Conservation (phyloP, 192 early-diverging fungal species). For the Spizellomyces punctatus region DNA sequence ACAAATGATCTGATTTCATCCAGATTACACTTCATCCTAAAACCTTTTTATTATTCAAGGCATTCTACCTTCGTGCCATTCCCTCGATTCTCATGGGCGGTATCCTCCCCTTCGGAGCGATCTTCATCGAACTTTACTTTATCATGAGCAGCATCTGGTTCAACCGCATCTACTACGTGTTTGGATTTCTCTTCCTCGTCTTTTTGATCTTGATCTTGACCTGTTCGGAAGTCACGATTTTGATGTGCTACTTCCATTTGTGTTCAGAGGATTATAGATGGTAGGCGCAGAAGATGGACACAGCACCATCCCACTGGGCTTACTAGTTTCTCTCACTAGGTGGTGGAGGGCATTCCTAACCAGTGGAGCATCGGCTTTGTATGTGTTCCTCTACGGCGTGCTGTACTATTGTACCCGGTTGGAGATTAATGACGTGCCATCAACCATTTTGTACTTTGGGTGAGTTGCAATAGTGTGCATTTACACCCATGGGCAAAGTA, state of each 20-base stretch:
- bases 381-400: slow-evolving; percentile 81
- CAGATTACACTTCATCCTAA: slow-evolving; percentile 23
- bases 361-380: slow-evolving; percentile 71
- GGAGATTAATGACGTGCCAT: slow-evolving; percentile 62
- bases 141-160: slow-evolving; percentile 63
- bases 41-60: slow-evolving; percentile 17
- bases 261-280: slow-evolving; percentile 55
- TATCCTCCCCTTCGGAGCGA: slow-evolving; percentile 68
- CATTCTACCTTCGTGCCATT: slow-evolving; percentile 65
- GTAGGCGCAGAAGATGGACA: background rate
- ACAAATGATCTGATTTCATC: slow-evolving; percentile 7
- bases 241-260: slow-evolving; percentile 63
- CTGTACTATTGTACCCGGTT: slow-evolving; percentile 73
- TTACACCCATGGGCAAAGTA: slow-evolving; percentile 4
- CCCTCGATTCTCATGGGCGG: slow-evolving; percentile 68
- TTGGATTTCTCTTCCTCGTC: slow-evolving; percentile 61
- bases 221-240: slow-evolving; percentile 56
- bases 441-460: slow-evolving; percentile 76
- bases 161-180: slow-evolving; percentile 62
- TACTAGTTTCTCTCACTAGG: slow-evolving; percentile 47
- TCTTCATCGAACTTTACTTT: slow-evolving; percentile 66
- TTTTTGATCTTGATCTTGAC: slow-evolving; percentile 60
- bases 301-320: background rate
- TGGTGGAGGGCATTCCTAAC: slow-evolving; percentile 93
- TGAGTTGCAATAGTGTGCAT: slow-evolving; percentile 36